phyloP scores from a whole-genome alignment of 306 rosid genomes.

The Prunus mira region DNA sequence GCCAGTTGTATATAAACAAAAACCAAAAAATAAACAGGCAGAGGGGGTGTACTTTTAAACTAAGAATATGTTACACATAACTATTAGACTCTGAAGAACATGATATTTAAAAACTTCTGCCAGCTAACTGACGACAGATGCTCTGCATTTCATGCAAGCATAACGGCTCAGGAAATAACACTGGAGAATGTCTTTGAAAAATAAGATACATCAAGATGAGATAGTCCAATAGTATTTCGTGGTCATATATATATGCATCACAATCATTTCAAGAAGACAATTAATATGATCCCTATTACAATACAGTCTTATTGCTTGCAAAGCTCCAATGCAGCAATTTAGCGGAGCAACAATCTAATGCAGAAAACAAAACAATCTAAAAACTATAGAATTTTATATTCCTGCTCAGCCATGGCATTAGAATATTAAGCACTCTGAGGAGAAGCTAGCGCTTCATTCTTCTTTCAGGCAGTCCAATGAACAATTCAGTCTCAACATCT shows the following conservation, averaged over 20 bases:
- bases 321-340: constrained; percentile 3
- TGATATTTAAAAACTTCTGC: too few species aligned
- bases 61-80: too few species aligned
- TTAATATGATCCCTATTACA: background rate
- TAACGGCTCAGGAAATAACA: background rate
- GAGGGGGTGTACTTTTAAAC: too few species aligned
- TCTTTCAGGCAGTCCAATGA: constrained; percentile 67
- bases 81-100: too few species aligned
- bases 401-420: constrained; percentile 8
- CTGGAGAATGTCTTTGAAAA: background rate
- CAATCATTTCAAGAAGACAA: background rate
- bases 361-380: constrained; percentile 13
- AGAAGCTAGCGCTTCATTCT: constrained; percentile 34
- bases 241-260: background rate
- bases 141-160: background rate
- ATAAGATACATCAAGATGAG: background rate
- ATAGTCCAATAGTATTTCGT: background rate
- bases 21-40: too few species aligned
- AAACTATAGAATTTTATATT: constrained; percentile 14
- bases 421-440: constrained; percentile 12
- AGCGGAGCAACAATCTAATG: constrained; percentile 17
- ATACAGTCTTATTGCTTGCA: constrained; percentile 17
- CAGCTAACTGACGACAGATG: background rate
- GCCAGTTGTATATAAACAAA: too few species aligned
- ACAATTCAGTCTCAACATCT: constrained; percentile 76